These are phyloP conservation scores for Saitozyma sp. DNA, from an alignment of 768 basidiomycete genomes.

Conservation along the genomic window DNA sequence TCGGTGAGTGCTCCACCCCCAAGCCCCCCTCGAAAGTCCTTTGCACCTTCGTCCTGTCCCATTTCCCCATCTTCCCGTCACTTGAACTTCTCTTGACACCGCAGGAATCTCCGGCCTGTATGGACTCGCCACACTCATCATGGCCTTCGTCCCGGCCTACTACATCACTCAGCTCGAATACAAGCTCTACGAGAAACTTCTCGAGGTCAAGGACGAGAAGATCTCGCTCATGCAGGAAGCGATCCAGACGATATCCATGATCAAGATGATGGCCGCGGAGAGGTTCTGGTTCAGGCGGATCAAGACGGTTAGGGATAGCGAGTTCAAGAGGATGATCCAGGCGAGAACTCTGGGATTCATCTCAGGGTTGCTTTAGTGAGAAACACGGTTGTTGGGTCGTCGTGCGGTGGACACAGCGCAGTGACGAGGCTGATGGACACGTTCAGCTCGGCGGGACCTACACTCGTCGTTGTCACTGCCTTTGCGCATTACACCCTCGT, in stretches of 20 bases:
- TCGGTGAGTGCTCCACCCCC: slow-evolving; percentile 22
- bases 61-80: background rate
- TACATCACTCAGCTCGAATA: slow-evolving; percentile 33
- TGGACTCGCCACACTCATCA: slow-evolving; percentile 30
- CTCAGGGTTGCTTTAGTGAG: slow-evolving; percentile 34
- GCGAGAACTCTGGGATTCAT: slow-evolving; percentile 17
- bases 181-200: slow-evolving; percentile 28
- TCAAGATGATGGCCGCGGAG: slow-evolving; percentile 45
- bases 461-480: slow-evolving; percentile 30
- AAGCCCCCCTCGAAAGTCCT: background rate
- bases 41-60: background rate
- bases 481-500: slow-evolving; percentile 46
- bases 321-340: slow-evolving; percentile 22
- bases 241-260: slow-evolving; percentile 42
- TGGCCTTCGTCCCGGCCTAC: slow-evolving; percentile 33
- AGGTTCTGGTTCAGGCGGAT: slow-evolving; percentile 38
- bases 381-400: slow-evolving; percentile 3
- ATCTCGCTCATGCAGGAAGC: slow-evolving; percentile 39
- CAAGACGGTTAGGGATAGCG: slow-evolving; percentile 25
- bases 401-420: background rate
- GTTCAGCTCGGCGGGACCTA: slow-evolving; percentile 23
- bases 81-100: background rate
- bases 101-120: slow-evolving; percentile 37
- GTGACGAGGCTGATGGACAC: background rate
- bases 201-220: slow-evolving; percentile 26